A percentile compares a stretch with the other conserved stretches of the same genome.
Evolutionary conservation across 2,329 filamentous ascomycete species (phyloP).

Genomic region (Xylariales sp.): DNA sequence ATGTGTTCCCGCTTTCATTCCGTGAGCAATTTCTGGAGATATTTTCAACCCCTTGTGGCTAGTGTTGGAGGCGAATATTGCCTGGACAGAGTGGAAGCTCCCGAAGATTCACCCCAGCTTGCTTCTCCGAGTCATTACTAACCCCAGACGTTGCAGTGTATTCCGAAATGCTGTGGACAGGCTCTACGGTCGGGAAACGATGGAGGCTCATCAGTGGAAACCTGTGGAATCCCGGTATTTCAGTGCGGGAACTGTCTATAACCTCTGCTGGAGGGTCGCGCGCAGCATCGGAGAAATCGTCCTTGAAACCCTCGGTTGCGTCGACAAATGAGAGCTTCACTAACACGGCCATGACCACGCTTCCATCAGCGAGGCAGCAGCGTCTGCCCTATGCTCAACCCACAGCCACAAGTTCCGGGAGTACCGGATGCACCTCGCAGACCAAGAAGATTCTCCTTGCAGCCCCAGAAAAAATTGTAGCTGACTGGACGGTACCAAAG

Average conservation of each 20-base stretch:
- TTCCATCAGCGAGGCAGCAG: neutral
- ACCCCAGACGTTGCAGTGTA: no score
- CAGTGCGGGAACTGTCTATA: constrained; percentile 20
- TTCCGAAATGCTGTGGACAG: constrained; percentile 31
- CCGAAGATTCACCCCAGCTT: no score
- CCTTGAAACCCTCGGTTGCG: constrained; percentile 1
- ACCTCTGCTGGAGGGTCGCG: constrained; percentile 15
- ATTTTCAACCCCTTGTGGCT: no score
- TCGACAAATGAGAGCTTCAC: constrained; percentile 4
- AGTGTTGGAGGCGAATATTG: no score
- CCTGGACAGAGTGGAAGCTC: no score
- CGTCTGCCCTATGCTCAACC: neutral
- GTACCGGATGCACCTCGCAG: constrained; percentile 21
- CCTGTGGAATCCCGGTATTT: constrained; percentile 24
- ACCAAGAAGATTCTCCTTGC: constrained; percentile 24
- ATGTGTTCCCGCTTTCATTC: constrained; percentile 38
- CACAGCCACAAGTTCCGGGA: constrained; percentile 20
- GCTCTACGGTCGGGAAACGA: constrained; percentile 31
- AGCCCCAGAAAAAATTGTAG: constrained; percentile 28
- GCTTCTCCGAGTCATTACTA: no score
- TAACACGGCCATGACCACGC: neutral
- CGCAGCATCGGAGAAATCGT: constrained; percentile 9
- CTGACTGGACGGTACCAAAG: constrained; percentile 29
- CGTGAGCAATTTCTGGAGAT: no score
- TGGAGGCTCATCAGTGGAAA: constrained; percentile 39